Conservation (phyloP, 306 rosid genomes). For the Trifolium repens region DNA sequence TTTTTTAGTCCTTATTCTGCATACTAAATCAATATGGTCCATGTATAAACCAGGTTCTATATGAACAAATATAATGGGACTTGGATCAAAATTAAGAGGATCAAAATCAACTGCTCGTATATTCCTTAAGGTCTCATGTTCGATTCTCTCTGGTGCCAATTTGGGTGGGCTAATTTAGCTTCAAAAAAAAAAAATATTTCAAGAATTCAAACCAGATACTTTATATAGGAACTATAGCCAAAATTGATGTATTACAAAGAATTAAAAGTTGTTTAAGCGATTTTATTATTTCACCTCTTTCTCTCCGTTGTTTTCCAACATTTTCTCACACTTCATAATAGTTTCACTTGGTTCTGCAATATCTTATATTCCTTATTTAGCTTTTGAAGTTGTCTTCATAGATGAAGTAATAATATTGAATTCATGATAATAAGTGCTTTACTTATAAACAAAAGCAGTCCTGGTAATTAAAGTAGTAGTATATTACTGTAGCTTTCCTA, state of each 20-base stretch:
- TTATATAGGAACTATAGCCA: not conserved
- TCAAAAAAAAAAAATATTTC: not conserved
- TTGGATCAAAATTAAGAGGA: not conserved
- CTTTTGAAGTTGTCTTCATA: constrained; percentile 20
- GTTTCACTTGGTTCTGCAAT: not conserved
- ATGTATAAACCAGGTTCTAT: not conserved
- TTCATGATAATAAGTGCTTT: constrained; percentile 26
- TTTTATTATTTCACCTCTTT: no score
- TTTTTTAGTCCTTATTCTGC: not conserved
- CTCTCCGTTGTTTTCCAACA: not conserved
- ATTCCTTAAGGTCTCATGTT: no score
- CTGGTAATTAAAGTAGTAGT: constrained; percentile 5
- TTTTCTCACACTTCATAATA: not conserved
- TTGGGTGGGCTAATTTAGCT: no score
- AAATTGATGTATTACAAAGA: not conserved
- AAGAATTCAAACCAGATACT: not conserved
- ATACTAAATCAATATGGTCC: not conserved
- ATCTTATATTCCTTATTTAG: not conserved
- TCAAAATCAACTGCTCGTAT: not conserved
- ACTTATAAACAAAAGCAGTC: constrained; percentile 22
- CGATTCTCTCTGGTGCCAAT: no score
- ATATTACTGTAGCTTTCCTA: constrained; percentile 20
- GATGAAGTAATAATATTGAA: constrained; percentile 22
- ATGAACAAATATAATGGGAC: not conserved
- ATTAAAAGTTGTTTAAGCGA: not conserved